Evolutionary conservation across 139 green algal species (phyloP).

Genomic region (Diplosphaera chodatii): DNA sequence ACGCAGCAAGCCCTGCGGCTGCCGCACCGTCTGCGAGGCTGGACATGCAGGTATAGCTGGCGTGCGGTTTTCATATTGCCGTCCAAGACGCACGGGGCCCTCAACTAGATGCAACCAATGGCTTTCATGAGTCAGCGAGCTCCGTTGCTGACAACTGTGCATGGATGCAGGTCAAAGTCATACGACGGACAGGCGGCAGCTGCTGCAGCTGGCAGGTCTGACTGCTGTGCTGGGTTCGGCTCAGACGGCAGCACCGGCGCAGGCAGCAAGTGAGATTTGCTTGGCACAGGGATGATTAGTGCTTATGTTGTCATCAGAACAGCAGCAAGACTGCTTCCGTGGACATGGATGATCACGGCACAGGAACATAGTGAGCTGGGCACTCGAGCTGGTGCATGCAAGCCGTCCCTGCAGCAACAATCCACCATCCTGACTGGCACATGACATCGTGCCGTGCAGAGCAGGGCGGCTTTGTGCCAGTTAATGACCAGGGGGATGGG

Average conservation of each 20-base stretch:
- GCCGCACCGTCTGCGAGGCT: background rate
- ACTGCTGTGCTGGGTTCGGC: background rate
- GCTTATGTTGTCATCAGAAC: no score
- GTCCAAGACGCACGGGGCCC: no score
- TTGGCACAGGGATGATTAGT: no score
- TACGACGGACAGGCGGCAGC: slow-evolving; percentile 8
- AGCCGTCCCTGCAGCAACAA: background rate
- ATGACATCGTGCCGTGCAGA: slow-evolving; percentile 34
- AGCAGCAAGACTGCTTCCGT: no score
- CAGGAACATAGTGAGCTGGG: no score
- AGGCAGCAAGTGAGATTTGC: background rate
- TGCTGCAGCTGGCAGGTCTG: slow-evolving; percentile 17
- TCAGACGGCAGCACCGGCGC: background rate
- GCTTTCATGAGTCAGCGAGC: no score
- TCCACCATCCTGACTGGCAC: slow-evolving; percentile 5
- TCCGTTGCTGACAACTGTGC: no score
- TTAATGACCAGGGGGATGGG: slow-evolving; percentile 79
- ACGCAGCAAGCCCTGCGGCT: background rate
- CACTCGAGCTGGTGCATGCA: no score
- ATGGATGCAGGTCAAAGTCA: background rate
- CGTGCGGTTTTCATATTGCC: no score
- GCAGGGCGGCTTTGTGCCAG: slow-evolving; percentile 45
- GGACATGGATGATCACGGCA: no score
- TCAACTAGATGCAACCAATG: no score
- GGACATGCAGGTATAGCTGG: background rate